These are phyloP conservation scores for Evansstolkia leycettana DNA, from an alignment of 495 filamentous ascomycete genomes.

Conservation along the genomic window DNA sequence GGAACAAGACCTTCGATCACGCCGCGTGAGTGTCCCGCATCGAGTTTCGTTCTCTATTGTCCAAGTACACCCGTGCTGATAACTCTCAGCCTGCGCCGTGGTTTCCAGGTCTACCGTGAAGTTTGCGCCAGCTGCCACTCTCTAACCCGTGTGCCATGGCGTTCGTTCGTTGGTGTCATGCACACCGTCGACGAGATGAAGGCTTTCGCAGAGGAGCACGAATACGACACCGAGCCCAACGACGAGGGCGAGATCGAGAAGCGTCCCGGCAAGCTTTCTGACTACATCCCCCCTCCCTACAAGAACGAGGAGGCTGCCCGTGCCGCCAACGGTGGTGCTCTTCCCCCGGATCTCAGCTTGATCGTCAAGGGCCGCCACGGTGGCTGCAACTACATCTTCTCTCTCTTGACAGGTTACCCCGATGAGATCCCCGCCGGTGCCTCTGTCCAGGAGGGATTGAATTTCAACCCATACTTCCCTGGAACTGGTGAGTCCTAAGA, in stretches of 20 bases:
- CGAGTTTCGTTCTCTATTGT: not conserved
- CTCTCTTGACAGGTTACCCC: slow-evolving; percentile 92
- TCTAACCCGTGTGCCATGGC: slow-evolving; percentile 85
- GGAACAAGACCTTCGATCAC: slow-evolving; percentile 92
- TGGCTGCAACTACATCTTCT: slow-evolving; percentile 97
- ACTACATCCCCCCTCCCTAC: slow-evolving; percentile 92
- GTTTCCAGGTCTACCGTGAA: slow-evolving; percentile 99
- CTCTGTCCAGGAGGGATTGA: slow-evolving; percentile 68
- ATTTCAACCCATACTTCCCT: slow-evolving; percentile 99
- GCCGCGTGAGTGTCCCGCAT: slow-evolving; percentile 57
- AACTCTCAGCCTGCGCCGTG: slow-evolving; percentile 72
- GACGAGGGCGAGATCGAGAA: slow-evolving; percentile 96
- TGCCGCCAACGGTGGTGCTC: slow-evolving; percentile 94
- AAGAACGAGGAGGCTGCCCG: slow-evolving; percentile 97
- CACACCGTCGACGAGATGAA: slow-evolving; percentile 98
- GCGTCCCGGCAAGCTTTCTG: slow-evolving; percentile 93
- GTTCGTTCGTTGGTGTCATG: slow-evolving; percentile 76
- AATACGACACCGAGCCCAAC: slow-evolving; percentile 98
- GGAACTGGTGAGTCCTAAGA: slow-evolving; percentile 55
- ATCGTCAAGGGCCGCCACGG: slow-evolving; percentile 97
- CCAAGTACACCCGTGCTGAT: too few species aligned
- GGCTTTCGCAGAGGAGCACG: slow-evolving; percentile 90
- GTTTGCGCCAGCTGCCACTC: slow-evolving; percentile 98
- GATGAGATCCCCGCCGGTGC: slow-evolving; percentile 90
- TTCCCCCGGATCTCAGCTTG: slow-evolving; percentile 93